Percentiles rank a stretch among this genome's conserved stretches.
These are phyloP conservation scores for Crithidia expoeki DNA, from an alignment of 208 protist species.

Conservation along the genomic window DNA sequence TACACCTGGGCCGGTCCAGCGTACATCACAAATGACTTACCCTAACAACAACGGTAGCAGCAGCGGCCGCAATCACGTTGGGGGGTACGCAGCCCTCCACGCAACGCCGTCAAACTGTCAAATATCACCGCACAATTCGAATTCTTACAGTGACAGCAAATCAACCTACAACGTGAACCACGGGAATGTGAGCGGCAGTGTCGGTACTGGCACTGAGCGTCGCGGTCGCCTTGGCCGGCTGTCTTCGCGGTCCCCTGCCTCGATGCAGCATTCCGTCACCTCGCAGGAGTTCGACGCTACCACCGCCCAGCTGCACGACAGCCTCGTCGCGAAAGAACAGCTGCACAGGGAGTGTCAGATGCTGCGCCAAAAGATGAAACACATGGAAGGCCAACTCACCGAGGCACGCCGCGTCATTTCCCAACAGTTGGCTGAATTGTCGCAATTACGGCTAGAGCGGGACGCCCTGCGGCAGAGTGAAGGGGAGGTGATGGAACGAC, in stretches of 20 bases:
- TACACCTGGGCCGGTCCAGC: background rate
- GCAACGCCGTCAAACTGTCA: conserved; percentile 14
- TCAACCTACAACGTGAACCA: background rate
- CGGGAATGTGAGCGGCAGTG: background rate
- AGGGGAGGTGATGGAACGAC: conserved; percentile 43
- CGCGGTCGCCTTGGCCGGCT: background rate
- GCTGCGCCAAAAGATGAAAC: conserved; percentile 45
- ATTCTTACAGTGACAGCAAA: too few relatives aligned
- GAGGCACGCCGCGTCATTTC: conserved; percentile 73
- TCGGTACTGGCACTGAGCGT: background rate
- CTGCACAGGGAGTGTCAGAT: conserved; percentile 62
- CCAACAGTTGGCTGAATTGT: conserved; percentile 74
- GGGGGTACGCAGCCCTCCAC: conserved; percentile 24
- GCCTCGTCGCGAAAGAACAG: conserved; percentile 62
- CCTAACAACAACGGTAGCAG: background rate
- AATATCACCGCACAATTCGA: background rate
- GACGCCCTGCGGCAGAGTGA: conserved; percentile 50
- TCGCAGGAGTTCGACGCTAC: conserved; percentile 24
- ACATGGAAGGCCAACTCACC: conserved; percentile 49
- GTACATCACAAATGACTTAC: background rate
- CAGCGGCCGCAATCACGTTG: background rate
- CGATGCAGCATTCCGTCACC: conserved; percentile 13
- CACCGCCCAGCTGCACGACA: conserved; percentile 60
- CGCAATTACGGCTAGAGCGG: conserved; percentile 42
- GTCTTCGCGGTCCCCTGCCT: background rate